phyloP scores from a whole-genome alignment of 352 stramenopile species.

The Globisporangium radiosum region DNA sequence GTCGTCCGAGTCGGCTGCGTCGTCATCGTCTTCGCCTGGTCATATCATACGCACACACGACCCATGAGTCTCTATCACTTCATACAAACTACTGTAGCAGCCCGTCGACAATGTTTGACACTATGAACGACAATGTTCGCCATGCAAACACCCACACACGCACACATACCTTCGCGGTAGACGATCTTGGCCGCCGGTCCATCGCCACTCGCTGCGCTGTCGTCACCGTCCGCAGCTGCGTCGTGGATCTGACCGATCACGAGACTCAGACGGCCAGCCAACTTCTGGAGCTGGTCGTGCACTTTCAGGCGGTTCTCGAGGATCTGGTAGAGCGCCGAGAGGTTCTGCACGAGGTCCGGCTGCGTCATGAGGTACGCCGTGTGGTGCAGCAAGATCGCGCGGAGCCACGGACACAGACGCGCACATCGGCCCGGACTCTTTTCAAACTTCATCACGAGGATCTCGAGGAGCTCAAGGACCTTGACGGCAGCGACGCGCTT shows the following conservation, averaged over 20 bases:
- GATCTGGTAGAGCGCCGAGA: conserved; percentile 81
- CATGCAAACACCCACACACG: neutral
- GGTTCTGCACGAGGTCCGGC: conserved; percentile 73
- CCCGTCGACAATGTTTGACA: neutral
- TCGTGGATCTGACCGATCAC: conserved; percentile 83
- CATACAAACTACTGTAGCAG: too few species aligned
- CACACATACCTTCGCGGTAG: conserved; percentile 46
- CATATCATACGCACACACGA: too few species aligned
- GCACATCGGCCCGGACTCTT: conserved; percentile 71
- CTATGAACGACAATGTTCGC: neutral
- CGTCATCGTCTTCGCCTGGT: conserved; percentile 20
- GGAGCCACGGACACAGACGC: conserved; percentile 78
- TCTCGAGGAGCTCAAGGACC: conserved; percentile 68
- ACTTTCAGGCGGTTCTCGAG: conserved; percentile 77
- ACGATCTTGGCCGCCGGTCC: conserved; percentile 49
- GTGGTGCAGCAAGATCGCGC: conserved; percentile 75
- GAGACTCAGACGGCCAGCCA: conserved; percentile 71
- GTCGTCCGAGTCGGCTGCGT: conserved; percentile 18
- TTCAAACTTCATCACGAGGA: conserved; percentile 81
- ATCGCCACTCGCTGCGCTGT: conserved; percentile 19
- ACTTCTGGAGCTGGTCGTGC: conserved; percentile 78
- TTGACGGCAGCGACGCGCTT: conserved; percentile 66
- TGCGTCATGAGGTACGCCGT: conserved; percentile 82
- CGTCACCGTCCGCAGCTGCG: conserved; percentile 17
- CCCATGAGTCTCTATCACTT: too few species aligned